Percentiles rank a stretch among this genome's conserved stretches.
These are phyloP conservation scores for Oryza nivara DNA, from an alignment of 176 grass and related monocot species.

Conservation along the genomic window DNA sequence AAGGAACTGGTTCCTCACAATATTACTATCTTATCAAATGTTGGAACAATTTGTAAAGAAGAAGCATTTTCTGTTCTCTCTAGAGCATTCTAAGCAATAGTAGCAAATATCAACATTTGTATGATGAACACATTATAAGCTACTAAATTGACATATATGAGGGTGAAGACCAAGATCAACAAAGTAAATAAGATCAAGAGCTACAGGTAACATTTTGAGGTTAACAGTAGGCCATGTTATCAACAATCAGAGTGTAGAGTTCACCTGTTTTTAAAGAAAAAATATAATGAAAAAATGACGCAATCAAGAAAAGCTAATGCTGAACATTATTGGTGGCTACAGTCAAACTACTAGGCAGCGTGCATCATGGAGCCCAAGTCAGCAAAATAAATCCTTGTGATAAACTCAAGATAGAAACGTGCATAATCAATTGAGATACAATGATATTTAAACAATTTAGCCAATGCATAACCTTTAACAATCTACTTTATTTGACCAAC, in stretches of 20 bases:
- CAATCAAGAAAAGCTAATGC: neutral
- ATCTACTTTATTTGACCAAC: neutral
- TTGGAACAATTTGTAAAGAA: neutral
- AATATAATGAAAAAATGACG: neutral
- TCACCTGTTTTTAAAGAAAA: neutral
- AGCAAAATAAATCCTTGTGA: conserved; percentile 14
- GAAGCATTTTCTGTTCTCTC: neutral
- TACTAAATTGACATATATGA: neutral
- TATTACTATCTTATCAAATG: neutral
- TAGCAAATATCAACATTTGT: neutral
- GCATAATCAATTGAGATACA: neutral
- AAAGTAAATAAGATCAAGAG: neutral
- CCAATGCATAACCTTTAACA: conserved; percentile 2
- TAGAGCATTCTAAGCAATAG: neutral
- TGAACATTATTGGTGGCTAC: neutral
- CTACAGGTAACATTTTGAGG: neutral
- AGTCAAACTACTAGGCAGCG: neutral
- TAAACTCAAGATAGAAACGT: neutral
- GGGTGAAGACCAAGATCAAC: neutral
- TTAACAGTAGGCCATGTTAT: neutral
- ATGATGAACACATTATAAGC: neutral
- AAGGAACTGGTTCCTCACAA: neutral
- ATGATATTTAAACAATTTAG: conserved; percentile 9
- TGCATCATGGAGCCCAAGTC: conserved; percentile 6
- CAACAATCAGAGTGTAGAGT: neutral